Percentiles rank a stretch among this genome's conserved stretches.
Evolutionary conservation across 2,329 filamentous ascomycete genomes (phyloP).

Genomic region (Sporothrix variecibatus): DNA sequence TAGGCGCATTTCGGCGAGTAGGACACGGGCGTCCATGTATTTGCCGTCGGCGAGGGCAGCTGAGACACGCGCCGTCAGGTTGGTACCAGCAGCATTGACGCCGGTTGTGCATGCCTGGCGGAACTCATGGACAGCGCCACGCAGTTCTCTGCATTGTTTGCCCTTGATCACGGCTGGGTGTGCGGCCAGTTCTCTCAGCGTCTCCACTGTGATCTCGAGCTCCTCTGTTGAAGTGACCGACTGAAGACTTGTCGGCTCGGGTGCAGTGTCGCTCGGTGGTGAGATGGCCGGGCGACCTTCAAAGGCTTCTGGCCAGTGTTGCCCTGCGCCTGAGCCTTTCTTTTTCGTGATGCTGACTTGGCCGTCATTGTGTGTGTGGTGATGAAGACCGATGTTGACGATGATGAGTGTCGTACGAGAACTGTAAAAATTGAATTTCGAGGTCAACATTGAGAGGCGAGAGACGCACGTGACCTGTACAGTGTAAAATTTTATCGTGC

Average conservation of each 20-base stretch:
- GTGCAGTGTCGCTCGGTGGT: constrained; percentile 37
- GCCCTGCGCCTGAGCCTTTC: constrained; percentile 38
- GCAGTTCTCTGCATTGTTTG: constrained; percentile 66
- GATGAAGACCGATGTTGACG: not conserved
- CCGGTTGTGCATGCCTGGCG: constrained; percentile 69
- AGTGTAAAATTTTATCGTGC: not conserved
- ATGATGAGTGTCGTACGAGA: not conserved
- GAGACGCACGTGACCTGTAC: not conserved
- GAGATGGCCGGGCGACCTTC: constrained; percentile 34
- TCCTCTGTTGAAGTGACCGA: constrained; percentile 64
- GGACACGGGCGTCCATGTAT: constrained; percentile 64
- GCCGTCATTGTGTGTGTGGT: constrained; percentile 19
- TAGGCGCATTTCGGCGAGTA: constrained; percentile 70
- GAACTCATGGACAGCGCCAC: constrained; percentile 69
- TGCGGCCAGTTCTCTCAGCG: constrained; percentile 57
- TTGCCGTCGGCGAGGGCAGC: constrained; percentile 66
- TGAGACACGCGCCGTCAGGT: constrained; percentile 67
- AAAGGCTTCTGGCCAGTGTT: not conserved
- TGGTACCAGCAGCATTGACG: constrained; percentile 59
- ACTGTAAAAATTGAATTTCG: not conserved
- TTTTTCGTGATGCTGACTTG: constrained; percentile 51
- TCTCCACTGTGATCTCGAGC: constrained; percentile 67
- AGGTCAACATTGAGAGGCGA: not conserved
- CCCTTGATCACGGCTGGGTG: constrained; percentile 67
- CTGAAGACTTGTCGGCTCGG: constrained; percentile 53